Evolutionary conservation across 257 asterid species (phyloP).

Genomic region (Forsythia viridissima): DNA sequence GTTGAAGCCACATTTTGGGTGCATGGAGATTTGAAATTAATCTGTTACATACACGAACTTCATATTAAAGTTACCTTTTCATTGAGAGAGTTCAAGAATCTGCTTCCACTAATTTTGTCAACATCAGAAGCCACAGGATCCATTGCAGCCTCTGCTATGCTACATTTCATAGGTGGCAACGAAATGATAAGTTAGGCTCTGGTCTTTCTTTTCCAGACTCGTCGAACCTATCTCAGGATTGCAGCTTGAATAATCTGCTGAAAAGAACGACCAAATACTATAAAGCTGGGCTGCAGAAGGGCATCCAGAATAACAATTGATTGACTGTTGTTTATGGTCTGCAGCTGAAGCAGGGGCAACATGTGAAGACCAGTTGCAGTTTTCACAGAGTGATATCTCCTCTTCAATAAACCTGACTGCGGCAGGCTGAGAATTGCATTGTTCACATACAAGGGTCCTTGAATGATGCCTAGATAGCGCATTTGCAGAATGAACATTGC

Average conservation of each 20-base stretch:
- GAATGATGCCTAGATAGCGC: constrained; percentile 61
- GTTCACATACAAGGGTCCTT: constrained; percentile 60
- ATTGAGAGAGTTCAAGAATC: constrained; percentile 18
- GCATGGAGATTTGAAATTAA: constrained; percentile 23
- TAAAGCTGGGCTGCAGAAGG: constrained; percentile 70
- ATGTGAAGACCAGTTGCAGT: constrained; percentile 52
- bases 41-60: constrained; percentile 4
- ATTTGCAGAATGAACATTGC: constrained; percentile 64
- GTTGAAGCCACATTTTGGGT: constrained; percentile 30
- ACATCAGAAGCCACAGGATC: constrained; percentile 31
- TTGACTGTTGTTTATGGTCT: constrained; percentile 39
- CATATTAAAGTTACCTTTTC: constrained; percentile 38
- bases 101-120: constrained; percentile 30
- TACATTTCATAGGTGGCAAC: constrained; percentile 15
- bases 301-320: constrained; percentile 61
- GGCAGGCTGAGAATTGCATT: constrained; percentile 54
- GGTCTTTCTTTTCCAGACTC: constrained; percentile 30
- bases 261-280: constrained; percentile 59
- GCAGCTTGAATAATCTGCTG: constrained; percentile 27
- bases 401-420: constrained; percentile 48
- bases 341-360: constrained; percentile 23
- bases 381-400: constrained; percentile 58
- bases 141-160: constrained; percentile 32
- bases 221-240: constrained; percentile 20
- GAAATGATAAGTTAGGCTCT: constrained; percentile 16